phyloP scores from a whole-genome alignment of 2,329 filamentous ascomycete genomes.

The Emergomyces pasteurianus region DNA sequence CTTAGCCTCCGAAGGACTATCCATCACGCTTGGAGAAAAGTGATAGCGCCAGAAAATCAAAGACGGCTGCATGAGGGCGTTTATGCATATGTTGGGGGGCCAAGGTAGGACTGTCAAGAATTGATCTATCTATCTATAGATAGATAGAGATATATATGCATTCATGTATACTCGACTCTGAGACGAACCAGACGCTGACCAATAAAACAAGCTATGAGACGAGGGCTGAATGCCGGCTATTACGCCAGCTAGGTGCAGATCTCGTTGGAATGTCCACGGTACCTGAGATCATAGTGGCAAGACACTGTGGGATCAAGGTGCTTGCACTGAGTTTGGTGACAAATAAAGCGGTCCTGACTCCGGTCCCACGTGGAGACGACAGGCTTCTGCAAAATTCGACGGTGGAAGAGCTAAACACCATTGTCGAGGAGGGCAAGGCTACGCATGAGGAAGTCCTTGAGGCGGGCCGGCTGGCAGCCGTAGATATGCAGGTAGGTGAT shows the following conservation, averaged over 20 bases:
- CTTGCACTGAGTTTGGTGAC: constrained; percentile 56
- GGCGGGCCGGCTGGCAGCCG: constrained; percentile 46
- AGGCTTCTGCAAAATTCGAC: constrained; percentile 39
- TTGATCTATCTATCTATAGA: too few species aligned
- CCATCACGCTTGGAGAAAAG: constrained; percentile 45
- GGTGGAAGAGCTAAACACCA: constrained; percentile 40
- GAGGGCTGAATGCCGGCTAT: constrained; percentile 51
- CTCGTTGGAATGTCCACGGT: constrained; percentile 62
- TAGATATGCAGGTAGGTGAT: constrained; percentile 47
- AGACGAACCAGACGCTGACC: background rate
- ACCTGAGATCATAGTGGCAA: constrained; percentile 54
- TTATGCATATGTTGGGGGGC: constrained; percentile 53
- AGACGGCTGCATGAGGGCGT: constrained; percentile 51
- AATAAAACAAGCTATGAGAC: constrained; percentile 45
- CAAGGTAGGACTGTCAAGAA: constrained; percentile 41
- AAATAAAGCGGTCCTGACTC: constrained; percentile 49
- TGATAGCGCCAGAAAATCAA: constrained; percentile 33
- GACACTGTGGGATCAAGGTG: constrained; percentile 51
- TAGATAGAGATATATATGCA: background rate
- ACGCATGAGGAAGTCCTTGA: constrained; percentile 56
- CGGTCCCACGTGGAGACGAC: constrained; percentile 48
- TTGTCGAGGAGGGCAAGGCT: constrained; percentile 48
- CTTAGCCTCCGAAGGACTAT: constrained; percentile 46
- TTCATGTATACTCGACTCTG: background rate
- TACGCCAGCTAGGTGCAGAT: constrained; percentile 50